Conservation (phyloP, 2,329 filamentous ascomycete genomes). For the Botrytis porri region DNA sequence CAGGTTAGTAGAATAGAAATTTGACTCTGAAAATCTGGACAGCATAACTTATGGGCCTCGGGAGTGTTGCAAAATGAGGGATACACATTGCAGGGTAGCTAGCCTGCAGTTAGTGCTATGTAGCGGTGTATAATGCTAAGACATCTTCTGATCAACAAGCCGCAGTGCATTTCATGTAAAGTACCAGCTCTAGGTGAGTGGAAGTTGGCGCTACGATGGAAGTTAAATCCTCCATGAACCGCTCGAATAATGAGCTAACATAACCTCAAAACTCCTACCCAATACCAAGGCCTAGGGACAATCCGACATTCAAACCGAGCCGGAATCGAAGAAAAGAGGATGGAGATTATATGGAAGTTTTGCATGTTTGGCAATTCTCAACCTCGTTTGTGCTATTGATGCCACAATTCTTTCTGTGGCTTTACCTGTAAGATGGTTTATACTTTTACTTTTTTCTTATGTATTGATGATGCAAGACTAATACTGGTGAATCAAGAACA, state of each 20-base stretch:
- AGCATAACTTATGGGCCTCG: not conserved
- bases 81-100: not conserved
- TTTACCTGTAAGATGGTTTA: slow-evolving; percentile 28
- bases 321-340: slow-evolving; percentile 6
- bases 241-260: not conserved
- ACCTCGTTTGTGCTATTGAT: slow-evolving; percentile 61
- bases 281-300: slow-evolving; percentile 3
- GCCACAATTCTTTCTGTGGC: slow-evolving; percentile 52
- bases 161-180: not conserved
- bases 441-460: slow-evolving; percentile 4
- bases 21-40: not conserved
- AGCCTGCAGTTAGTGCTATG: not conserved
- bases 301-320: not conserved
- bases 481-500: slow-evolving; percentile 40
- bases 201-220: not conserved
- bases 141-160: not conserved
- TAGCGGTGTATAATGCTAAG: not conserved
- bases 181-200: not conserved
- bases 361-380: slow-evolving; percentile 29
- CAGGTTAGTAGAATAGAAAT: not conserved
- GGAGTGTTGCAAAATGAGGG: not conserved
- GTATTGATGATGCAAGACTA: not conserved
- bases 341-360: slow-evolving; percentile 31
- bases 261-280: not conserved
- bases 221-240: not conserved